Evolutionary conservation across 164 flowering plant genomes (phyloP).

Genomic region (Chloranthus sessilifolius): DNA sequence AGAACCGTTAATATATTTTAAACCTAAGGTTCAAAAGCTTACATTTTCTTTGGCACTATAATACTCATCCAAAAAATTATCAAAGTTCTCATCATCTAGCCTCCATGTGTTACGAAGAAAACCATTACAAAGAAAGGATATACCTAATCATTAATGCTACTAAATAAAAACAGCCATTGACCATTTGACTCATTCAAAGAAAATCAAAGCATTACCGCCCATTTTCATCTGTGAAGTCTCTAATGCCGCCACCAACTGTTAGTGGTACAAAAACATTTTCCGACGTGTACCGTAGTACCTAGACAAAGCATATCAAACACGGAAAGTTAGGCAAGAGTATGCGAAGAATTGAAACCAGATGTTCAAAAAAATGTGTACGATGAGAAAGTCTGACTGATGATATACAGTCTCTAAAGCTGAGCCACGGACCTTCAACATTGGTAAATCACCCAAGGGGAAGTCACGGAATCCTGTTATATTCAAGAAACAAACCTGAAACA

Average conservation of each 20-base stretch:
- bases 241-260: conserved; percentile 97
- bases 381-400: not conserved
- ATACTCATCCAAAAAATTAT: too few species aligned
- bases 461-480: conserved; percentile 97
- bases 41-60: too few species aligned
- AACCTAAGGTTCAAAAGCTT: too few species aligned
- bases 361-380: not conserved
- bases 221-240: conserved; percentile 95
- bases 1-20: too few species aligned
- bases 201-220: conserved; percentile 53
- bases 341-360: not conserved
- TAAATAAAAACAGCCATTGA: too few species aligned
- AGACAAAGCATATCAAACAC: conserved; percentile 10
- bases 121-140: not conserved
- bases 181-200: not conserved
- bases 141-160: too few species aligned
- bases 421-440: conserved; percentile 84
- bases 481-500: conserved; percentile 79
- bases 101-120: not conserved
- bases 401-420: conserved; percentile 7
- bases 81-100: not conserved
- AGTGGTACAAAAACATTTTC: conserved; percentile 96
- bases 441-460: conserved; percentile 93
- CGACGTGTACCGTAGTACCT: conserved; percentile 77
- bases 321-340: not conserved